Percentiles rank a stretch among this genome's conserved stretches.
phyloP scores from a whole-genome alignment of 2,329 filamentous ascomycete species.

The Achaetomium macrosporum region DNA sequence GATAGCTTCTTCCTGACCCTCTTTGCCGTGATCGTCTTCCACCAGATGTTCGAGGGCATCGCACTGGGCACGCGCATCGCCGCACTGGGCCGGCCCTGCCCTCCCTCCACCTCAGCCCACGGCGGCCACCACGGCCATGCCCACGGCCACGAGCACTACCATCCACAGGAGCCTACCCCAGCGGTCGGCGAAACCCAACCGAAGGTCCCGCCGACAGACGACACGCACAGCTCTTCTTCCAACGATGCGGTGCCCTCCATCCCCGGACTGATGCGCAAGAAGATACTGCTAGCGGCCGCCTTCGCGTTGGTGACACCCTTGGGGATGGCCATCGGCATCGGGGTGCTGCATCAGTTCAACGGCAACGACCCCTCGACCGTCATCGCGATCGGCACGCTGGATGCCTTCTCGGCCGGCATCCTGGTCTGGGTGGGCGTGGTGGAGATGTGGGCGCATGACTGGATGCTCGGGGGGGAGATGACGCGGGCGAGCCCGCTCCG shows the following conservation, averaged over 20 bases:
- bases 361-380: slow-evolving; percentile 64
- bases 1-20: slow-evolving; percentile 52
- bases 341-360: slow-evolving; percentile 64
- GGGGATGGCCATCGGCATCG: slow-evolving; percentile 76
- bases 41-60: slow-evolving; percentile 73
- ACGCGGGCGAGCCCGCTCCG: slow-evolving; percentile 43
- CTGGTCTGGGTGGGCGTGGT: slow-evolving; percentile 74
- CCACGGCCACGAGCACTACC: slow-evolving; percentile 11
- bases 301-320: slow-evolving; percentile 70
- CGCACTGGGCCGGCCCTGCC: slow-evolving; percentile 46
- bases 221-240: background rate
- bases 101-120: slow-evolving; percentile 48
- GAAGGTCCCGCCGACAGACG: slow-evolving; percentile 6
- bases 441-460: slow-evolving; percentile 74
- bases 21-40: slow-evolving; percentile 67
- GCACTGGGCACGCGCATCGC: slow-evolving; percentile 68
- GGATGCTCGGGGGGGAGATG: slow-evolving; percentile 57
- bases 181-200: background rate
- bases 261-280: slow-evolving; percentile 34
- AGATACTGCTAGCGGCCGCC: slow-evolving; percentile 54
- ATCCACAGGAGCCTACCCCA: slow-evolving; percentile 10
- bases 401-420: slow-evolving; percentile 69
- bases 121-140: slow-evolving; percentile 6
- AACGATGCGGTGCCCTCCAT: slow-evolving; percentile 7
- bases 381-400: slow-evolving; percentile 65